Base-by-base conservation (phyloP, 176 grass and related monocot species). In the Ensete ventricosum region DNA sequence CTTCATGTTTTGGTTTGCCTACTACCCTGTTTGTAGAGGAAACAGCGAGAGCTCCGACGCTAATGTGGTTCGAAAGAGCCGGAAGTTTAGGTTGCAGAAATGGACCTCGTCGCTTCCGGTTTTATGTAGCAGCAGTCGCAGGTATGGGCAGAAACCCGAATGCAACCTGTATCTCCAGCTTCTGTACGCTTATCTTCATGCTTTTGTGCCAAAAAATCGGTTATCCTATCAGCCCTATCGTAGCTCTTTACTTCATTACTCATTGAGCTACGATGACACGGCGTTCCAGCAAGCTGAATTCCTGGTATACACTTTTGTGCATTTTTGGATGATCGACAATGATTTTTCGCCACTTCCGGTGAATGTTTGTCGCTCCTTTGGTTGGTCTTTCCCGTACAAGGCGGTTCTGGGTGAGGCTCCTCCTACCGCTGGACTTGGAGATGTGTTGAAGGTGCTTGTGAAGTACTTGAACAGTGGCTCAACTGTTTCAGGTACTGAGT, bases 1-100 rank as follows among this genome's bases (percentile, higher is more conserved):
- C 77, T 91, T 89, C 83, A 80, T 99, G 71, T 99, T 99, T 75
- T 99, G 95, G 95, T 99, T 94, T 77, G 90, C 90, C n/a, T 99
- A 94, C 83, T 83, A 88, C 60, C 88, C 86, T 11, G 85, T 99
- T 59, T 87, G 79, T 0, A 58, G 82, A 17, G 79, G 88, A 66
- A 52, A 65, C 21, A 25, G 78, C 2, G 81, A 77, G 4, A 57
- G 60, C 58, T 23, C 64, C 3, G 52, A 14, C 64, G 55, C 71
- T 0, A 64, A 49, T 10, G 20, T 53, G 24, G 26, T 22, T 52
- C 76, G 49, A 11, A 59, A 81, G 49, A 76, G 25, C 5, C 62
- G 71, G 19, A 82, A 54, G 67, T 77, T 76, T 54, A 82, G 84
- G 71, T 71, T 99, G 26, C 82, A 94, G 82, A 89, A 55, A 64